These are phyloP conservation scores for Rhinocladiella similis DNA, from an alignment of 2,329 filamentous ascomycete species.

Conservation along the genomic window DNA sequence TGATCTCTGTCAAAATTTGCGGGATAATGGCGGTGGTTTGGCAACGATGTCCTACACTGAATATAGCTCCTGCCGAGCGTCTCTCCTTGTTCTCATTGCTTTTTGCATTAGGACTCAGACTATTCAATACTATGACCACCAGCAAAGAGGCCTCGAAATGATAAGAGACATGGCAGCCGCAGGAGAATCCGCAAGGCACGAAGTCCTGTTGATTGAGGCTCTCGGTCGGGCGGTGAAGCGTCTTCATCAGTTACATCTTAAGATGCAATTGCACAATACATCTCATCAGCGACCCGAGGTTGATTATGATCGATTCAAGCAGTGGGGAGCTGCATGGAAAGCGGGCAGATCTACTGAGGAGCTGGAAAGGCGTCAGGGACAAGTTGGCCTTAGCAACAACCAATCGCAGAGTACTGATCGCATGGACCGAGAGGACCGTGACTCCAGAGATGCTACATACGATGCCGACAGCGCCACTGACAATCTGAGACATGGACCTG, in stretches of 20 bases:
- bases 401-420: too few species aligned
- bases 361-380: too few species aligned
- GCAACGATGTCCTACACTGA: slow-evolving; percentile 58
- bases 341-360: too few species aligned
- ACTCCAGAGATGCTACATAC: too few species aligned
- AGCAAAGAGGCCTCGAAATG: slow-evolving; percentile 51
- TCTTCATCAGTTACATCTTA: slow-evolving; percentile 46
- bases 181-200: slow-evolving; percentile 54
- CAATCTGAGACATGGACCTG: too few species aligned
- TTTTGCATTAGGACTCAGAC: slow-evolving; percentile 42
- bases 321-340: too few species aligned
- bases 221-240: slow-evolving; percentile 51
- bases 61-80: slow-evolving; percentile 57
- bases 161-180: slow-evolving; percentile 56
- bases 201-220: slow-evolving; percentile 55
- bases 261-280: slow-evolving; percentile 18
- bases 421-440: too few species aligned
- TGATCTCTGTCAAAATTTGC: slow-evolving; percentile 51
- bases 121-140: slow-evolving; percentile 45
- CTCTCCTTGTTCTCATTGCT: slow-evolving; percentile 50
- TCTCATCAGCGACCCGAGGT: too few species aligned
- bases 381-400: too few species aligned
- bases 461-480: too few species aligned
- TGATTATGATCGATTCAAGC: neutral
- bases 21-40: slow-evolving; percentile 51